Percentiles rank a stretch among this genome's conserved stretches.
Evolutionary conservation across 2,329 filamentous ascomycete species (phyloP).

Genomic region (Hypoxylon sp.): DNA sequence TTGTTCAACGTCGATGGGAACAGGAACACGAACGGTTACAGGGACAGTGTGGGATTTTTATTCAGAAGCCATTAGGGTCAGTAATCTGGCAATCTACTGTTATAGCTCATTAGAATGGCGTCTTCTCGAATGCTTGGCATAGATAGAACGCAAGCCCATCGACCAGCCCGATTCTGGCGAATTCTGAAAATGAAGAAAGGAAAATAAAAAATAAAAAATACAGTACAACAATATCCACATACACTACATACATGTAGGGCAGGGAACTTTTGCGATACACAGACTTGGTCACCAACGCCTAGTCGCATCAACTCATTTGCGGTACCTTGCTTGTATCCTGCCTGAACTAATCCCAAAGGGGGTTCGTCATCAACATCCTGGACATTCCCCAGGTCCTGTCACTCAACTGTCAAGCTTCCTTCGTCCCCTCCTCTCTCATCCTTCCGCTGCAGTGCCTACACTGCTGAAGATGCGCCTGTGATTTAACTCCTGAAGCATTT

Average conservation of each 20-base stretch:
- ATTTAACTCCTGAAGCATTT: conserved; percentile 29
- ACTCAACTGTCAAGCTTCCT: conserved; percentile 5
- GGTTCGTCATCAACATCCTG: conserved; percentile 34
- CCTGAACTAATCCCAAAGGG: conserved; percentile 10
- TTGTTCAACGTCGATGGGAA: conserved; percentile 34
- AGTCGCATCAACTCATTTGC: conserved; percentile 9
- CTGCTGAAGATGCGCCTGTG: conserved; percentile 21
- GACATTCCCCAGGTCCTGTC: conserved; percentile 43
- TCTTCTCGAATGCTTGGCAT: conserved; percentile 8
- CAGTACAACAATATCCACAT: conserved; percentile 11
- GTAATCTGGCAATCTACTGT: conserved; percentile 14
- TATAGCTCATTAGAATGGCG: neutral
- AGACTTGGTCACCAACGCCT: neutral
- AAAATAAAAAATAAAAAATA: conserved; percentile 4
- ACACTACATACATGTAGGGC: conserved; percentile 12
- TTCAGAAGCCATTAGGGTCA: conserved; percentile 12
- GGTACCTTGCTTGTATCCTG: conserved; percentile 31
- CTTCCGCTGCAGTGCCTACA: conserved; percentile 9
- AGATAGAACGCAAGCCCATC: conserved; percentile 18
- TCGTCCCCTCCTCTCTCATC: conserved; percentile 5
- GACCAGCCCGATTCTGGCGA: conserved; percentile 19
- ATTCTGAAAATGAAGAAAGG: conserved; percentile 1
- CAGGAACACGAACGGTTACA: conserved; percentile 19
- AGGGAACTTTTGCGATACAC: conserved; percentile 23
- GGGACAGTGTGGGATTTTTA: conserved; percentile 22